Percentiles rank a stretch among this genome's conserved stretches.
phyloP scores from a whole-genome alignment of 352 stramenopile species.

The Phytopythium ostracodes region DNA sequence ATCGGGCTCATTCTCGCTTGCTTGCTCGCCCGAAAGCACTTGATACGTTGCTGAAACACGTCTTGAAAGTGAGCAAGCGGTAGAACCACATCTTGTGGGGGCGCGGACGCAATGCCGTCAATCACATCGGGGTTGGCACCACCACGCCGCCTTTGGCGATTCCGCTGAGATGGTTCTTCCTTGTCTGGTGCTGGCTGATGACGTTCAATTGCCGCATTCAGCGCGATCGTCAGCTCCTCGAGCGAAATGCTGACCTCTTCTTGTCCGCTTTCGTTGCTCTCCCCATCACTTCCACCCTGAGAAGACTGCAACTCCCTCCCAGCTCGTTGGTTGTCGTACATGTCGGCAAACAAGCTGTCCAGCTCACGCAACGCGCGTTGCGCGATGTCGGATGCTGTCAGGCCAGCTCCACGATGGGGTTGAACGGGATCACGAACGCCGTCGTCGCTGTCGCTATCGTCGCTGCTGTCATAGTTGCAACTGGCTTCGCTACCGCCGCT shows the following conservation, averaged over 20 bases:
- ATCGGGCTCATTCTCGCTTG: background rate
- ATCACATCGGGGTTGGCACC: background rate
- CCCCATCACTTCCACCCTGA: background rate
- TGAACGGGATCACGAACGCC: background rate
- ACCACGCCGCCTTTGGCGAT: background rate
- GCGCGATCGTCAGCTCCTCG: conserved; percentile 45
- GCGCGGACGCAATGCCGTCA: background rate
- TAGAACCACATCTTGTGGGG: background rate
- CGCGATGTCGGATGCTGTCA: background rate
- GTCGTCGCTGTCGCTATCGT: background rate
- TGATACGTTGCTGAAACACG: background rate
- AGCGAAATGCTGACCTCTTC: conserved; percentile 24
- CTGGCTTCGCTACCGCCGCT: background rate
- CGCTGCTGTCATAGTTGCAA: background rate
- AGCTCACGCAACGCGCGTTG: background rate
- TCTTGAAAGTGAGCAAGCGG: conserved; percentile 6
- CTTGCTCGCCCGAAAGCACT: background rate
- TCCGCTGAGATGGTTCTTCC: background rate
- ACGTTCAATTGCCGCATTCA: conserved; percentile 56
- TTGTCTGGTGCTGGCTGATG: conserved; percentile 15
- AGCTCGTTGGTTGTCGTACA: background rate
- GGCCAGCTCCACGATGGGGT: background rate
- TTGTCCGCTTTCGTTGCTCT: background rate
- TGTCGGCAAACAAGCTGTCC: conserved; percentile 1
- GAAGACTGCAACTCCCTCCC: background rate